Evolutionary conservation across 2,329 filamentous ascomycete genomes (phyloP).

Genomic region (Chaetomium sp.): DNA sequence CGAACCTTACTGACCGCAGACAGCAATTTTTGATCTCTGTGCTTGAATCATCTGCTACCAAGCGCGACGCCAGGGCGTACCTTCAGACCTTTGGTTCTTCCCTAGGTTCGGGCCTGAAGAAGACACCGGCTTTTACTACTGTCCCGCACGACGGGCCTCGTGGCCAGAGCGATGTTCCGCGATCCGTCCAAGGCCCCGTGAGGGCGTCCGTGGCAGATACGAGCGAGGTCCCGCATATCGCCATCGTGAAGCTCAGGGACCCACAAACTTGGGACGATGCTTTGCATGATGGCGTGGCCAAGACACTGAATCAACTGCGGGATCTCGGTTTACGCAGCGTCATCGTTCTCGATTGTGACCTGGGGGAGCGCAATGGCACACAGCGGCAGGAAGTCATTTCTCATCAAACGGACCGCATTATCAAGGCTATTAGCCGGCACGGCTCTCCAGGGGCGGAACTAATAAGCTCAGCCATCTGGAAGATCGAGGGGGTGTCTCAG

Average conservation of each 20-base stretch:
- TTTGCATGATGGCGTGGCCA: conserved; percentile 73
- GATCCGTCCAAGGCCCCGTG: conserved; percentile 43
- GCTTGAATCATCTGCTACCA: conserved; percentile 85
- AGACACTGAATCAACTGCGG: conserved; percentile 80
- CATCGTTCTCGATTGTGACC: conserved; percentile 75
- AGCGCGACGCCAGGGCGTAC: conserved; percentile 89
- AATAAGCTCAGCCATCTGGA: conserved; percentile 59
- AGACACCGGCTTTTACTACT: conserved; percentile 38
- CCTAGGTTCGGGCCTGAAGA: conserved; percentile 38
- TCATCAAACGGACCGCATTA: conserved; percentile 71
- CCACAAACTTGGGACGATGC: conserved; percentile 70
- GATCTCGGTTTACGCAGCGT: conserved; percentile 80
- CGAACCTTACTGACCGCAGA: conserved; percentile 18
- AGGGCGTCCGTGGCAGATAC: conserved; percentile 36
- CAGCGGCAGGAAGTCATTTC: conserved; percentile 50
- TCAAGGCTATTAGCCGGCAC: conserved; percentile 71
- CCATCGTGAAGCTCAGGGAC: conserved; percentile 79
- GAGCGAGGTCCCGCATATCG: conserved; percentile 64
- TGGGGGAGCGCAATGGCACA: conserved; percentile 42
- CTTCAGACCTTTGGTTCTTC: conserved; percentile 75
- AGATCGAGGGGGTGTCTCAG: conserved; percentile 35
- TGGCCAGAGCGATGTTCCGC: conserved; percentile 39
- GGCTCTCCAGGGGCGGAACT: conserved; percentile 69
- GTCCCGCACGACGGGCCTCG: conserved; percentile 35
- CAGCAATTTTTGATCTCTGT: conserved; percentile 83